These are phyloP conservation scores for Tetrahymena thermophila DNA, from an alignment of 73 alveolate species.

Conservation along the genomic window DNA sequence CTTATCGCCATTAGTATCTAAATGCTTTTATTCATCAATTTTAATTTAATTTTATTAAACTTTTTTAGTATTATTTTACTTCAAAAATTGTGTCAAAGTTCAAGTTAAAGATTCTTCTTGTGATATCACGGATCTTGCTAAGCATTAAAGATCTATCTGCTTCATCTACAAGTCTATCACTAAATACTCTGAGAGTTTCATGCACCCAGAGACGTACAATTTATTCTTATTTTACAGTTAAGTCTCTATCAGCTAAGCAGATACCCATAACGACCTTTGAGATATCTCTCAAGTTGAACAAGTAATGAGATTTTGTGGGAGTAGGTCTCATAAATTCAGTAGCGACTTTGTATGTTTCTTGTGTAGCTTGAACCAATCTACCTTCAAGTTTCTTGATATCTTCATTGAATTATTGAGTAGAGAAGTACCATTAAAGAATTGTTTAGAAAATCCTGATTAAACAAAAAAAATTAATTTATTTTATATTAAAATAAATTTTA, in stretches of 20 bases:
- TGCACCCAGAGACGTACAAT: conserved; percentile 98
- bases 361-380: conserved; percentile 88
- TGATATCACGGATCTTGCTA: conserved; percentile 82
- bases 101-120: conserved; percentile 88
- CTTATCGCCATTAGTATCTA: conserved; percentile 69
- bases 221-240: conserved; percentile 69
- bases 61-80: conserved; percentile 51
- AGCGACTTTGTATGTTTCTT: conserved; percentile 89
- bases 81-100: conserved; percentile 79
- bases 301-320: conserved; percentile 97
- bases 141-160: conserved; percentile 97
- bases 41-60: conserved; percentile 43
- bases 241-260: conserved; percentile 83
- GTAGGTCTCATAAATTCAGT: conserved; percentile 96
- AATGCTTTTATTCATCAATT: conserved; percentile 34
- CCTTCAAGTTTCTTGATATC: conserved; percentile 81
- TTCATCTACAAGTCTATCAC: conserved; percentile 97
- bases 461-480: background rate
- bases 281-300: conserved; percentile 98
- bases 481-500: background rate
- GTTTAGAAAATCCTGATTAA: conserved; percentile 83
- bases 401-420: conserved; percentile 62
- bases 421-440: conserved; percentile 91
- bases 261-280: conserved; percentile 94
- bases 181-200: conserved; percentile 97